phyloP scores from a whole-genome alignment of 176 grass and related monocot genomes.

The Oryza longistaminata region DNA sequence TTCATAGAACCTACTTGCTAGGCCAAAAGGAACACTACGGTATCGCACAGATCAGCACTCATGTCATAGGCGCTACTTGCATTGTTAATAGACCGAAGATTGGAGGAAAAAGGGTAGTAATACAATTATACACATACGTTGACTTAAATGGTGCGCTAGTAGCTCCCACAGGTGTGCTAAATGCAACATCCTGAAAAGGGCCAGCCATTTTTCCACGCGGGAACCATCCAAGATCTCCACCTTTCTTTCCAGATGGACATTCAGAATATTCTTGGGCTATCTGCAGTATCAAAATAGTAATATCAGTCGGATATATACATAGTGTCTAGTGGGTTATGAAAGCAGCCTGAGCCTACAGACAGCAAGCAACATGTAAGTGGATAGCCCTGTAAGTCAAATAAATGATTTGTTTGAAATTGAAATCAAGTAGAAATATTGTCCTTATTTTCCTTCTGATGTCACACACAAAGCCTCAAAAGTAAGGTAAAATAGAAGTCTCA shows the following conservation, averaged over 20 bases:
- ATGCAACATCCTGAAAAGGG: constrained; percentile 96
- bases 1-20: not conserved
- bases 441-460: not conserved
- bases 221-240: constrained; percentile 98
- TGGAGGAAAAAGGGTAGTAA: not conserved
- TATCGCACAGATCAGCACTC: not conserved
- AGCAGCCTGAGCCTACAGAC: not conserved
- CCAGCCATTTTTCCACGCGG: constrained; percentile 97
- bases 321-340: not conserved
- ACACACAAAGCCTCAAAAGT: not conserved
- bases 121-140: constrained; percentile 45
- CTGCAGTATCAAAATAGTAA: constrained; percentile 26
- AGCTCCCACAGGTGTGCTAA: constrained; percentile 74
- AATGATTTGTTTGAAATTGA: not conserved
- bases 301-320: not conserved
- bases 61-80: not conserved
- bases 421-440: not conserved
- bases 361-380: not conserved
- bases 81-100: not conserved
- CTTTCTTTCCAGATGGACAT: constrained; percentile 97
- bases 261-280: constrained; percentile 84
- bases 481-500: not conserved
- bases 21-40: not conserved
- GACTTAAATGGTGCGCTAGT: constrained; percentile 94
- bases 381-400: not conserved